A percentile compares a stretch with the other conserved stretches of the same genome.
These are phyloP conservation scores for Sarocladiaceae sp. DNA, from an alignment of 2,329 filamentous ascomycete genomes.

Conservation along the genomic window DNA sequence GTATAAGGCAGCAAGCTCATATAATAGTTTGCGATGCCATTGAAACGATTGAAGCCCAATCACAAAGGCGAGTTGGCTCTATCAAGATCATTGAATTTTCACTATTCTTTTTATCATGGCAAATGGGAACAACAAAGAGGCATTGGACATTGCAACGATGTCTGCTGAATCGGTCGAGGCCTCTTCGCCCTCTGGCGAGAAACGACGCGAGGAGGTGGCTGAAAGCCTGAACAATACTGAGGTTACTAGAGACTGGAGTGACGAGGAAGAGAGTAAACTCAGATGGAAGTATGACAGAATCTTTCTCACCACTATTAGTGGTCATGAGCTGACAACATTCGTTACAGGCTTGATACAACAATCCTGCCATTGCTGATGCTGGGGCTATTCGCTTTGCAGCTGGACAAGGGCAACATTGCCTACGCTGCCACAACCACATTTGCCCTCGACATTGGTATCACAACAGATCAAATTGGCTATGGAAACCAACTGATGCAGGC, in stretches of 20 bases:
- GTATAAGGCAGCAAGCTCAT: constrained; percentile 3
- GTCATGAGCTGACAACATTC: too few relatives aligned
- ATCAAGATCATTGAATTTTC: neutral
- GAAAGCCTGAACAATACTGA: neutral
- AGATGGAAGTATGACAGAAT: neutral
- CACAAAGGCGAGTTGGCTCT: too few relatives aligned
- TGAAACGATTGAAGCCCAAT: too few relatives aligned
- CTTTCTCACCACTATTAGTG: too few relatives aligned
- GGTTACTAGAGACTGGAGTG: neutral
- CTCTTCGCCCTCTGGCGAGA: neutral
- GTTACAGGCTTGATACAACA: constrained; percentile 15
- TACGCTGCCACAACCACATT: constrained; percentile 45
- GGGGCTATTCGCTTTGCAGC: constrained; percentile 18
- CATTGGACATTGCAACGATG: constrained; percentile 26
- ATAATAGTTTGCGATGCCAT: neutral
- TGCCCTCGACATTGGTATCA: constrained; percentile 40
- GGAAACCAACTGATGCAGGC: constrained; percentile 41
- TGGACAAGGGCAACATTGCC: constrained; percentile 30
- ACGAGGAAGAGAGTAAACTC: neutral
- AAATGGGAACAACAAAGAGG: constrained; percentile 34
- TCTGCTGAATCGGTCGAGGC: constrained; percentile 14
- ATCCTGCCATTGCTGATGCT: constrained; percentile 16
- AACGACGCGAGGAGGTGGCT: neutral
- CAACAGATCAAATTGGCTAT: constrained; percentile 44
- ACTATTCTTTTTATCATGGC: constrained; percentile 24